These are phyloP conservation scores for Cyclotella cryptica DNA, from an alignment of 108 stramenopile species.

Conservation along the genomic window DNA sequence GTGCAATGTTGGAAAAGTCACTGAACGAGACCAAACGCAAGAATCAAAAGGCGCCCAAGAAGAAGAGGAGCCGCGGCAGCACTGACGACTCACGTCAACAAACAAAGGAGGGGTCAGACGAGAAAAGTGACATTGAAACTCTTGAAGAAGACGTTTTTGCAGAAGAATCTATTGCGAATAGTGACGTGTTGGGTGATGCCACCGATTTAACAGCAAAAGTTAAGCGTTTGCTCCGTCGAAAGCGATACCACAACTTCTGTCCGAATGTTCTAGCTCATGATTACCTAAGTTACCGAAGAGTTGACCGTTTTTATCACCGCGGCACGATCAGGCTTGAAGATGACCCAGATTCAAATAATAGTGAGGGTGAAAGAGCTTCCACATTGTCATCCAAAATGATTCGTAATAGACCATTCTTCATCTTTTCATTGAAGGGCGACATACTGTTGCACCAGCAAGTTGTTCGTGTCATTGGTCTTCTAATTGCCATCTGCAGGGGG, in stretches of 20 bases:
- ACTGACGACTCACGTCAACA: constrained; percentile 9
- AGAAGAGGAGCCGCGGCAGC: constrained; percentile 21
- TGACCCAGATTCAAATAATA: neutral
- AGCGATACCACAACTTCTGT: constrained; percentile 83
- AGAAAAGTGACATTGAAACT: neutral
- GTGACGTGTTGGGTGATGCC: neutral
- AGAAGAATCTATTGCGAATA: neutral
- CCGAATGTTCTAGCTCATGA: constrained; percentile 74
- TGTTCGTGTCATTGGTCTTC: constrained; percentile 65
- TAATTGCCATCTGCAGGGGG: constrained; percentile 72
- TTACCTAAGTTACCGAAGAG: constrained; percentile 66
- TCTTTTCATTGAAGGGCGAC: constrained; percentile 78
- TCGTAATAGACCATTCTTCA: constrained; percentile 58
- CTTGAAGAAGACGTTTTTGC: neutral
- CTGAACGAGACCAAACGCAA: constrained; percentile 56
- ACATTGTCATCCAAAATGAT: constrained; percentile 10
- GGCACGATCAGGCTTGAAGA: constrained; percentile 60
- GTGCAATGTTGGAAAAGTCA: constrained; percentile 59
- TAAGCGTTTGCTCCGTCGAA: constrained; percentile 35
- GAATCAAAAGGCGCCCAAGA: constrained; percentile 27
- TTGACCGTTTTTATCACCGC: constrained; percentile 82
- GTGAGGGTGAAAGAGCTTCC: neutral
- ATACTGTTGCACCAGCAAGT: constrained; percentile 76
- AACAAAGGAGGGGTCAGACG: neutral
- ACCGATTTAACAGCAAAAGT: constrained; percentile 2